phyloP scores from a whole-genome alignment of 1,284 basidiomycete genomes.

The Meira miltonrushii region DNA sequence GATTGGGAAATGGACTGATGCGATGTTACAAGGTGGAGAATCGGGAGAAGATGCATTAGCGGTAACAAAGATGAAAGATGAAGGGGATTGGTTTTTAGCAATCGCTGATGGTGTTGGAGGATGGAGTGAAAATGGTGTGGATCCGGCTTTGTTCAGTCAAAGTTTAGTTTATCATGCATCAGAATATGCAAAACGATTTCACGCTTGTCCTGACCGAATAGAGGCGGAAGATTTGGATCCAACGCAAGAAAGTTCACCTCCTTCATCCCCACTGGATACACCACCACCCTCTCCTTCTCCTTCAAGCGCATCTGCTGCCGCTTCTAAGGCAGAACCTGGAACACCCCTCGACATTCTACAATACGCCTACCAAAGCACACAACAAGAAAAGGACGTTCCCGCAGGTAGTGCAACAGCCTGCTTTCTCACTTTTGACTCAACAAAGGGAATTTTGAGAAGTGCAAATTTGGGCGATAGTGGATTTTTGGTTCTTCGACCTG shows the following conservation, averaged over 20 bases:
- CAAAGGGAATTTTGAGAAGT: conserved; percentile 68
- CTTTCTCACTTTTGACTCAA: conserved; percentile 69
- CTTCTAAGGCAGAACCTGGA: conserved; percentile 58
- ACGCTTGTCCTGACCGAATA: conserved; percentile 12
- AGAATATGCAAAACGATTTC: conserved; percentile 54
- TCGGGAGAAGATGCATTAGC: conserved; percentile 55
- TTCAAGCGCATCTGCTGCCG: conserved; percentile 64
- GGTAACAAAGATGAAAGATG: conserved; percentile 60
- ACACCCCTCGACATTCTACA: conserved; percentile 61
- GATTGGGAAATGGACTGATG: conserved; percentile 69
- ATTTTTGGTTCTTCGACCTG: conserved; percentile 63
- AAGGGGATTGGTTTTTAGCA: conserved; percentile 69
- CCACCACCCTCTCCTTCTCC: conserved; percentile 53
- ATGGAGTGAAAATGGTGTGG: conserved; percentile 71
- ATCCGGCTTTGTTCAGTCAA: conserved; percentile 68
- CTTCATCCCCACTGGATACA: not conserved
- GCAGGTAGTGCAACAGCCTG: conserved; percentile 84
- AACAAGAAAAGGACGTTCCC: conserved; percentile 65
- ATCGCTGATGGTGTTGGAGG: conserved; percentile 68
- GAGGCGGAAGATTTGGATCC: conserved; percentile 7
- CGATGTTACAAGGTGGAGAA: conserved; percentile 57
- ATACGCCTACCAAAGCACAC: conserved; percentile 67
- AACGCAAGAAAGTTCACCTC: not conserved
- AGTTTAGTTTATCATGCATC: conserved; percentile 65
- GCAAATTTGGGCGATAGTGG: conserved; percentile 89